Conservation (phyloP, 352 stramenopile genomes). For the Halophytophthora batemanensis region DNA sequence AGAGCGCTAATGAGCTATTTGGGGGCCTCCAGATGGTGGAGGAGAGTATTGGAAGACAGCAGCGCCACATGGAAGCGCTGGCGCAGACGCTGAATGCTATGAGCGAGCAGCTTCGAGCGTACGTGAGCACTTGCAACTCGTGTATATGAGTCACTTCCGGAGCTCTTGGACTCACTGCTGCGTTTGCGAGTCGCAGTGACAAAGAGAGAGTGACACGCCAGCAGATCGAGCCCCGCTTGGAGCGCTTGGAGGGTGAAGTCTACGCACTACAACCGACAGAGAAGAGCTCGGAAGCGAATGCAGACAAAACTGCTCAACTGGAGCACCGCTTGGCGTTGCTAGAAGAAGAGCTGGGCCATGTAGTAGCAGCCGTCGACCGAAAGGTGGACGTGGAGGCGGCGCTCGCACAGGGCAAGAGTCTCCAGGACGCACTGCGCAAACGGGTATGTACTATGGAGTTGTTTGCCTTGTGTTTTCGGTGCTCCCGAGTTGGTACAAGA, state of each 20-base stretch:
- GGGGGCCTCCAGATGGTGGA: constrained; percentile 26
- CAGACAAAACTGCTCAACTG: constrained; percentile 16
- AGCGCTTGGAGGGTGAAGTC: constrained; percentile 5
- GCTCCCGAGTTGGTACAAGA: no score
- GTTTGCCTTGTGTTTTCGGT: background rate
- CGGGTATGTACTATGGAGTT: constrained; percentile 30
- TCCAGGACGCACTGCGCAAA: constrained; percentile 44
- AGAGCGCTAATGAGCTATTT: no score
- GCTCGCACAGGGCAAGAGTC: constrained; percentile 19
- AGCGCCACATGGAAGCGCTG: constrained; percentile 41
- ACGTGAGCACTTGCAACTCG: no score
- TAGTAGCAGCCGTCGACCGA: constrained; percentile 38
- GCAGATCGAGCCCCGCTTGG: constrained; percentile 9
- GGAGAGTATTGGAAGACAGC: constrained; percentile 19
- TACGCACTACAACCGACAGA: constrained; percentile 4
- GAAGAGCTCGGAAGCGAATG: constrained; percentile 7
- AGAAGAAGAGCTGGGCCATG: constrained; percentile 55
- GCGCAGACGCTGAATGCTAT: constrained; percentile 40
- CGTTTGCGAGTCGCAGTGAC: constrained; percentile 10
- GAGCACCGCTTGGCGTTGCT: constrained; percentile 39
- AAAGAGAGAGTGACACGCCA: constrained; percentile 14
- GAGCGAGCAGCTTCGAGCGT: constrained; percentile 43
- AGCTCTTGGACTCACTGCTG: background rate
- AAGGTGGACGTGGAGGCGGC: constrained; percentile 45
- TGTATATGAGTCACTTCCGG: background rate